A percentile compares a stretch with the other conserved stretches of the same genome.
phyloP scores from a whole-genome alignment of 306 rosid species.

The Lupinus albus region DNA sequence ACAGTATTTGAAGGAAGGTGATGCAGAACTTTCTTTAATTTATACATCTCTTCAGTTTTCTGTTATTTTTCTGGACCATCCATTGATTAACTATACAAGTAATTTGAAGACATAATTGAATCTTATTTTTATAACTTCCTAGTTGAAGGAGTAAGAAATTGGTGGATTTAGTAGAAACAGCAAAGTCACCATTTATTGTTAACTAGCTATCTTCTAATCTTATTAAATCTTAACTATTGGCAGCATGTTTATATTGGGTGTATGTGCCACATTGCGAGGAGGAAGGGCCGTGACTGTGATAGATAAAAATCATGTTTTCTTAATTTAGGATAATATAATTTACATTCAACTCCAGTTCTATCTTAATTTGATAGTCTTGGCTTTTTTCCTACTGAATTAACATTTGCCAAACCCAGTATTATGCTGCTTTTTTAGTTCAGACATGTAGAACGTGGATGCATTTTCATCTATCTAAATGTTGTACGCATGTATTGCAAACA shows the following conservation, averaged over 20 bases:
- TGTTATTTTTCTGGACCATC: neutral
- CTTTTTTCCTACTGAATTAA: neutral
- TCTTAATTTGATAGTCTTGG: conserved; percentile 14
- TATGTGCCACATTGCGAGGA: neutral
- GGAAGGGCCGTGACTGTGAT: neutral
- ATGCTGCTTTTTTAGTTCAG: neutral
- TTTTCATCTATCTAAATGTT: conserved; percentile 6
- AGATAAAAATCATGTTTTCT: neutral
- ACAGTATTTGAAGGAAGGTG: conserved; percentile 76
- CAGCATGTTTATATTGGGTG: neutral
- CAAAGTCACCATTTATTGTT: neutral
- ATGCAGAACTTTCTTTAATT: conserved; percentile 32
- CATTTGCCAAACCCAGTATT: neutral
- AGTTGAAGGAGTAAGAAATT: conserved; percentile 5
- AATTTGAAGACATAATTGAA: neutral
- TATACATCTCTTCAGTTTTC: conserved; percentile 2
- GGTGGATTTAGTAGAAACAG: neutral
- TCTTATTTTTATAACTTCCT: neutral
- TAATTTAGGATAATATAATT: conserved; percentile 22
- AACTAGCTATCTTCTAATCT: neutral
- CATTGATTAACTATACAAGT: conserved; percentile 2
- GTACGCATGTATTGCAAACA: neutral
- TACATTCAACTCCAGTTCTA: neutral
- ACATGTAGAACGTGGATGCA: neutral
- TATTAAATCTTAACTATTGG: neutral